These are phyloP conservation scores for Penicillium sp. DNA, from an alignment of 2,329 filamentous ascomycete genomes.

Conservation along the genomic window DNA sequence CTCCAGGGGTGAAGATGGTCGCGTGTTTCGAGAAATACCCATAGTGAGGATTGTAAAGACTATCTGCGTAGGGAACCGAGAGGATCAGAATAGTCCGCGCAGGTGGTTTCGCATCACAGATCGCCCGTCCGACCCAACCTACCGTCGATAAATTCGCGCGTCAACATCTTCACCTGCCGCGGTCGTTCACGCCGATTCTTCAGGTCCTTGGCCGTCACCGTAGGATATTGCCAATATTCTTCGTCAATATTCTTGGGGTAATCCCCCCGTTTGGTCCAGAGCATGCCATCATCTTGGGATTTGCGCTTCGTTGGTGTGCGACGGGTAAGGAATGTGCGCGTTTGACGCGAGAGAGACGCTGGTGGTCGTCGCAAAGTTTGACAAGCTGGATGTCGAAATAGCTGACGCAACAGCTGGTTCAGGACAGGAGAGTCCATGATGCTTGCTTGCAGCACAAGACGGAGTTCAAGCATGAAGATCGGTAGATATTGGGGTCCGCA, in stretches of 20 bases:
- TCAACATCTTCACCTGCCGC: conserved; percentile 87
- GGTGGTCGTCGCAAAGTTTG: conserved; percentile 45
- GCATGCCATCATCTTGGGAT: conserved; percentile 52
- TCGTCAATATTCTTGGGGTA: conserved; percentile 70
- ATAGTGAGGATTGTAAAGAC: conserved; percentile 88
- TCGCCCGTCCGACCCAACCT: conserved; percentile 13
- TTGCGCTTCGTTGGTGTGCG: conserved; percentile 34
- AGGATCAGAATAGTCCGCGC: conserved; percentile 4
- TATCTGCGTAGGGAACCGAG: conserved; percentile 53
- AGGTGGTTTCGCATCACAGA: neutral
- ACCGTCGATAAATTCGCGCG: conserved; percentile 97
- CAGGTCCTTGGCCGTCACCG: conserved; percentile 76
- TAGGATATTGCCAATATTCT: conserved; percentile 76
- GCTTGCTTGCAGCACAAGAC: conserved; percentile 1
- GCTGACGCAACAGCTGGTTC: conserved; percentile 72
- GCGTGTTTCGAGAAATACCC: conserved; percentile 96
- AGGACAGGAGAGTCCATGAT: conserved; percentile 77
- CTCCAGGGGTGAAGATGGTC: conserved; percentile 88
- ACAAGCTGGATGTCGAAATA: conserved; percentile 70
- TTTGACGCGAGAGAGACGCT: conserved; percentile 23
- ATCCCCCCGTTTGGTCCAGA: conserved; percentile 80
- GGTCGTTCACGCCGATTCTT: conserved; percentile 69
- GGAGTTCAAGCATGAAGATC: conserved; percentile 10
- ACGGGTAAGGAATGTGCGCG: conserved; percentile 33
- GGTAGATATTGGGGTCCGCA: conserved; percentile 2